A percentile compares a stretch with the other conserved stretches of the same genome.
Evolutionary conservation across 2,329 filamentous ascomycete genomes (phyloP).

Genomic region (Trichoderma sp.): DNA sequence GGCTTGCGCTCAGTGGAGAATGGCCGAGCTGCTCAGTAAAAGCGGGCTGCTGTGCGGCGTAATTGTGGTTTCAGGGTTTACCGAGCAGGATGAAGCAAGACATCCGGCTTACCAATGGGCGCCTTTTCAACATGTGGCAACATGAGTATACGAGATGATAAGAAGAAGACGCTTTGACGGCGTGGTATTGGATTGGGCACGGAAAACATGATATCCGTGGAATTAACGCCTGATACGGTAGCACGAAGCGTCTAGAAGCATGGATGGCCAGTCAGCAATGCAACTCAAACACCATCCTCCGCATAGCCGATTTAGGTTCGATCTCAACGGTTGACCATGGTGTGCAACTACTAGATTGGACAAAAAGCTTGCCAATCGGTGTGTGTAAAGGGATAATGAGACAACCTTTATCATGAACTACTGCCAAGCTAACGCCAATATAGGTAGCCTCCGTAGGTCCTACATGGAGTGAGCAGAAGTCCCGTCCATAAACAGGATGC

Average conservation of each 20-base stretch:
- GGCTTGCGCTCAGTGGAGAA: constrained; percentile 8
- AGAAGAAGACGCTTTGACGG: neutral
- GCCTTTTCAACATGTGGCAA: neutral
- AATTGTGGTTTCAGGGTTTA: neutral
- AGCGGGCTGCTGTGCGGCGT: neutral
- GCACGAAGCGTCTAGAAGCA: neutral
- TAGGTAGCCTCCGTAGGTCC: neutral
- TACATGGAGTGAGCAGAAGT: neutral
- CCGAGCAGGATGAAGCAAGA: constrained; percentile 12
- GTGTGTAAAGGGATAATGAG: neutral
- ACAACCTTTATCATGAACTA: neutral
- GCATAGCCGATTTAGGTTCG: neutral
- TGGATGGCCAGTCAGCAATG: neutral
- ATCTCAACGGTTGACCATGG: neutral
- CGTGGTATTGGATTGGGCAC: neutral
- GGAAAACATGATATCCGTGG: neutral
- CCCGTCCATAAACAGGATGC: neutral
- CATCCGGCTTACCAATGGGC: neutral
- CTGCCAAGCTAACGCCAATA: neutral
- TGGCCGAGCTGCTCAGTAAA: constrained; percentile 13
- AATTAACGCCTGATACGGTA: neutral
- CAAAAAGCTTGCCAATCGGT: neutral
- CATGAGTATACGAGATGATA: neutral
- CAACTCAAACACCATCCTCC: neutral
- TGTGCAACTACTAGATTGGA: neutral